Evolutionary conservation across 768 basidiomycete genomes (phyloP).

Genomic region (Lyophyllum atratum): DNA sequence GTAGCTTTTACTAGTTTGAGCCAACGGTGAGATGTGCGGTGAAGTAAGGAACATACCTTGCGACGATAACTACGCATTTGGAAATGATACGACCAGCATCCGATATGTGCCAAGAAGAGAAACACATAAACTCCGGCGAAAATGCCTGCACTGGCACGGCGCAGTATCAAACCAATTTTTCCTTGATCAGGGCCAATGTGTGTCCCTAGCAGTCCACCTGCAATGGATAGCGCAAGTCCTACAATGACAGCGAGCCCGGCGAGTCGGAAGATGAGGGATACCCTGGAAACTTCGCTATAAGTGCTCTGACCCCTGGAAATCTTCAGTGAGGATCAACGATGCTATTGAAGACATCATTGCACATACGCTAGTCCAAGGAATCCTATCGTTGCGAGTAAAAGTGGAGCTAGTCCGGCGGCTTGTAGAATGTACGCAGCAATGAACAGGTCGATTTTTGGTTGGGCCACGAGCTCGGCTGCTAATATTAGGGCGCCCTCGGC

Average conservation of each 20-base stretch:
- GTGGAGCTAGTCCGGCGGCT: slow-evolving; percentile 39
- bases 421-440: slow-evolving; percentile 56
- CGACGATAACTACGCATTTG: slow-evolving; percentile 47
- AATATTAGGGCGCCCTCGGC: slow-evolving; percentile 58
- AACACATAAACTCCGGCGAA: slow-evolving; percentile 43
- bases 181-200: slow-evolving; percentile 33
- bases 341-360: background rate
- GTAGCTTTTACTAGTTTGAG: slow-evolving; percentile 41
- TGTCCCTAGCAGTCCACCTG: slow-evolving; percentile 48
- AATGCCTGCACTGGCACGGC: slow-evolving; percentile 43
- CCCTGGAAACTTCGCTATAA: slow-evolving; percentile 50
- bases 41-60: slow-evolving; percentile 33
- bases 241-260: slow-evolving; percentile 37
- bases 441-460: slow-evolving; percentile 44
- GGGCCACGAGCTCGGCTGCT: slow-evolving; percentile 47
- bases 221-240: slow-evolving; percentile 44
- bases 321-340: slow-evolving; percentile 20
- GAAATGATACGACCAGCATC: slow-evolving; percentile 47
- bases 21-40: background rate
- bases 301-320: slow-evolving; percentile 48
- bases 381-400: slow-evolving; percentile 44
- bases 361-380: slow-evolving; percentile 56
- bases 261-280: slow-evolving; percentile 37
- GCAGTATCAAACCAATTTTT: slow-evolving; percentile 37
- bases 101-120: slow-evolving; percentile 40